These are phyloP conservation scores for Fusarium phyllophilum DNA, from an alignment of 2,329 filamentous ascomycete species.

Conservation along the genomic window DNA sequence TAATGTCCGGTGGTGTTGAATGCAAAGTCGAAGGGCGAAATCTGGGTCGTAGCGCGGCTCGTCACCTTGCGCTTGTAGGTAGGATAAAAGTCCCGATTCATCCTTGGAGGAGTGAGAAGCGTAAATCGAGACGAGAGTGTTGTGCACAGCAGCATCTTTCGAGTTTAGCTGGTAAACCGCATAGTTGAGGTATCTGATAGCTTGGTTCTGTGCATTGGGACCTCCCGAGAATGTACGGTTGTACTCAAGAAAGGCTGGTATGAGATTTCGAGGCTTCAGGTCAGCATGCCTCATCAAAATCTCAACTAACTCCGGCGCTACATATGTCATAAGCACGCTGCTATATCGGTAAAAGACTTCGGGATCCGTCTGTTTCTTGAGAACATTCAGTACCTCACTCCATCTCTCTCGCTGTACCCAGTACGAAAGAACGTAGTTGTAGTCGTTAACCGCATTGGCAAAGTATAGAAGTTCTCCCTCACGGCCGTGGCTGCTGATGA, in stretches of 20 bases:
- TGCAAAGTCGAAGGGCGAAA: constrained; percentile 94
- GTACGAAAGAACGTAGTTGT: constrained; percentile 94
- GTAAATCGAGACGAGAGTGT: constrained; percentile 95
- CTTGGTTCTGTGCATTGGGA: constrained; percentile 82
- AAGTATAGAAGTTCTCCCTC: constrained; percentile 94
- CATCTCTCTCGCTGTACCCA: constrained; percentile 97
- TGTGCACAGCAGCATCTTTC: constrained; percentile 88
- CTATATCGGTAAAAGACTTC: constrained; percentile 97
- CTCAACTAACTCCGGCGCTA: constrained; percentile 87
- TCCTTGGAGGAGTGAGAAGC: constrained; percentile 85
- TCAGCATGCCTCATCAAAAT: constrained; percentile 92
- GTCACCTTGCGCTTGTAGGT: constrained; percentile 89
- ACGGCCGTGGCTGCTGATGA: constrained; percentile 93
- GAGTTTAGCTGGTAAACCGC: constrained; percentile 88
- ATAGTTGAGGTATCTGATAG: constrained; percentile 91
- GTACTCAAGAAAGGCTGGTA: constrained; percentile 93
- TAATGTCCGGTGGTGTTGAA: constrained; percentile 90
- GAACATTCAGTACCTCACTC: constrained; percentile 84
- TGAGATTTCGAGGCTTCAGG: constrained; percentile 85
- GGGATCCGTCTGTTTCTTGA: constrained; percentile 91
- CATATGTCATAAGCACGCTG: constrained; percentile 94
- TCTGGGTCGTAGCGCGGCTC: constrained; percentile 92
- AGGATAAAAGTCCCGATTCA: constrained; percentile 85
- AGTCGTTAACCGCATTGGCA: constrained; percentile 87
- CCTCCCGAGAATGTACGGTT: constrained; percentile 77